phyloP scores from a whole-genome alignment of 495 filamentous ascomycete species.

The Hypomontagnella submonticulosa region DNA sequence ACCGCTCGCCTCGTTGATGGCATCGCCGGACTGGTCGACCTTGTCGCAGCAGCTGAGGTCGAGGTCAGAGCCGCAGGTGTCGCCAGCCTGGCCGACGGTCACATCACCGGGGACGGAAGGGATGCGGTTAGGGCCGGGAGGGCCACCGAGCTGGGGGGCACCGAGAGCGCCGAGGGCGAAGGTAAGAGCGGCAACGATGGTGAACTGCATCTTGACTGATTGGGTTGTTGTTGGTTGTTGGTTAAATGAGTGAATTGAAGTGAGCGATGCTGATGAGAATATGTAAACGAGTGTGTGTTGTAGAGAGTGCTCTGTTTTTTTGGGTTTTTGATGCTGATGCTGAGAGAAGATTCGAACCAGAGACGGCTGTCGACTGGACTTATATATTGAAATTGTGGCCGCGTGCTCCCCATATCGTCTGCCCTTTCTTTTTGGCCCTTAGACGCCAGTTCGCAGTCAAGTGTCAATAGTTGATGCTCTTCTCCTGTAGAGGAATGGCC shows the following conservation, averaged over 20 bases:
- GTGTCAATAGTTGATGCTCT: constrained; percentile 28
- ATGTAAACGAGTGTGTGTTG: constrained; percentile 44
- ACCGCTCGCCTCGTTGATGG: constrained; percentile 36
- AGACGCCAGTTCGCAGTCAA: constrained; percentile 18
- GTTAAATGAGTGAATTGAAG: constrained; percentile 30
- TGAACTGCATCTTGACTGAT: constrained; percentile 49
- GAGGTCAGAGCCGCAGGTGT: constrained; percentile 60
- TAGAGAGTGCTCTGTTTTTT: constrained; percentile 46
- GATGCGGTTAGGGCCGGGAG: constrained; percentile 18
- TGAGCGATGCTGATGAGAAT: constrained; percentile 40
- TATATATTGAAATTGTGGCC: constrained; percentile 43
- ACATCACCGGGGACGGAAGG: constrained; percentile 55
- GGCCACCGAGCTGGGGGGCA: constrained; percentile 35
- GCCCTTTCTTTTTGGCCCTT: constrained; percentile 22
- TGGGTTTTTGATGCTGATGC: constrained; percentile 42
- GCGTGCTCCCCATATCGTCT: constrained; percentile 14
- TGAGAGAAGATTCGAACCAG: constrained; percentile 5
- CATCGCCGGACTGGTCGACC: constrained; percentile 63
- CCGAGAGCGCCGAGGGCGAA: constrained; percentile 46
- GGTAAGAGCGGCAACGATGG: constrained; percentile 46
- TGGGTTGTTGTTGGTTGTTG: constrained; percentile 23
- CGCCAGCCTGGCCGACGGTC: constrained; percentile 60
- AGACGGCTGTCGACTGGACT: constrained; percentile 28
- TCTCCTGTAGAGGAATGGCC: constrained; percentile 34
- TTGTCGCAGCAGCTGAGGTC: constrained; percentile 55